Conservation (phyloP, 768 basidiomycete genomes). For the Xerocomellus intermedius region DNA sequence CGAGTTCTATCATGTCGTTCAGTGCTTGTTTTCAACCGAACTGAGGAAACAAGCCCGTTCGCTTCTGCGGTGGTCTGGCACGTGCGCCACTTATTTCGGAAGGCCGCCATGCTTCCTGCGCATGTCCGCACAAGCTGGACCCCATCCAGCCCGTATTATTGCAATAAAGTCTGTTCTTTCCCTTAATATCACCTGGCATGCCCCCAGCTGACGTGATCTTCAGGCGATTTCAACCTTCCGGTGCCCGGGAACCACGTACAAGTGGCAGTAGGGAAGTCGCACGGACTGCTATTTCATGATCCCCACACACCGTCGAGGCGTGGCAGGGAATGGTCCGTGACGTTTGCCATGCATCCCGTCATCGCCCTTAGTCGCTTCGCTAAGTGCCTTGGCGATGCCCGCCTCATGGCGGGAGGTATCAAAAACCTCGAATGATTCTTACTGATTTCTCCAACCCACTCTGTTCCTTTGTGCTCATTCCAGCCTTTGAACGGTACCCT, state of each 20-base stretch:
- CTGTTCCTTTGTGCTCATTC: slow-evolving; percentile 1
- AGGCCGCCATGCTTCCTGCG: slow-evolving; percentile 23
- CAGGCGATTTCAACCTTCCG: slow-evolving; percentile 20
- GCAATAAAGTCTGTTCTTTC: slow-evolving; percentile 19
- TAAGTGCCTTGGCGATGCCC: slow-evolving; percentile 27
- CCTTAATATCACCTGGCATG: slow-evolving; percentile 23
- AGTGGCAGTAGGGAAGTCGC: slow-evolving; percentile 19
- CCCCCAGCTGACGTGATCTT: slow-evolving; percentile 25
- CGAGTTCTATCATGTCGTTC: neutral
- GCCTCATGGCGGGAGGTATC: slow-evolving; percentile 30
- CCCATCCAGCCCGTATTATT: slow-evolving; percentile 13
- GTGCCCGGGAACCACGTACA: slow-evolving; percentile 27
- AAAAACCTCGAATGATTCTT: slow-evolving; percentile 26
- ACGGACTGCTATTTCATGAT: slow-evolving; percentile 14
- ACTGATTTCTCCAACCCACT: slow-evolving; percentile 11
- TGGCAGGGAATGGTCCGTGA: slow-evolving; percentile 29
- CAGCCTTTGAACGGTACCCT: neutral
- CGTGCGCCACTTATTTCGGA: slow-evolving; percentile 12
- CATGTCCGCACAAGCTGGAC: slow-evolving; percentile 25
- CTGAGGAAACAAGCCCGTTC: neutral
- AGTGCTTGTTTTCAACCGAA: neutral
- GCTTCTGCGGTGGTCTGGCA: slow-evolving; percentile 1
- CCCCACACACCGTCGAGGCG: slow-evolving; percentile 27
- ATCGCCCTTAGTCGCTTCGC: slow-evolving; percentile 31
- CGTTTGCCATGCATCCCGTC: slow-evolving; percentile 21